Percentiles rank a stretch among this genome's conserved stretches.
phyloP scores from a whole-genome alignment of 2,329 filamentous ascomycete species.

The Monilinia fructicola region DNA sequence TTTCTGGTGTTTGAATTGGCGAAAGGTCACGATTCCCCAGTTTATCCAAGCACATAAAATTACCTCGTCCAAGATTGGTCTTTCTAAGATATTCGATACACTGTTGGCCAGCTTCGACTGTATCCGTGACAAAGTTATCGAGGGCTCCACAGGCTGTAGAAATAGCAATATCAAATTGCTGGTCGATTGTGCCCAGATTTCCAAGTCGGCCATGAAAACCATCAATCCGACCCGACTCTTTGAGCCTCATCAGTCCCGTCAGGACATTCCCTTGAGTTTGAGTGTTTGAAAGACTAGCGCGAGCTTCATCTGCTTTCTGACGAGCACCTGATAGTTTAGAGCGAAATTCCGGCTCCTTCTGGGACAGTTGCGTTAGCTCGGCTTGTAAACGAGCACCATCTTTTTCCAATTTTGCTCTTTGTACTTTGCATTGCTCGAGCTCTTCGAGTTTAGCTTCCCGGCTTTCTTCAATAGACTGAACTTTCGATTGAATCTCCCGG shows the following conservation, averaged over 20 bases:
- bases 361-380: slow-evolving; percentile 69
- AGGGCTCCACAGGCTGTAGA: slow-evolving; percentile 90
- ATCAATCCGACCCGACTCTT: slow-evolving; percentile 93
- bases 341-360: slow-evolving; percentile 79
- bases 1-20: slow-evolving; percentile 82
- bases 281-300: slow-evolving; percentile 82
- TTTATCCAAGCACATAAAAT: slow-evolving; percentile 94
- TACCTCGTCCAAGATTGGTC: slow-evolving; percentile 93
- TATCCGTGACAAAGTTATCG: slow-evolving; percentile 96
- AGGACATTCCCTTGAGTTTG: slow-evolving; percentile 93
- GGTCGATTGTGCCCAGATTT: slow-evolving; percentile 89
- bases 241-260: slow-evolving; percentile 87
- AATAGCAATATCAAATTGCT: slow-evolving; percentile 95
- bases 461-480: slow-evolving; percentile 69
- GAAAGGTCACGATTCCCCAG: slow-evolving; percentile 76
- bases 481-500: slow-evolving; percentile 79
- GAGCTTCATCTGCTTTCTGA: slow-evolving; percentile 94
- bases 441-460: slow-evolving; percentile 69
- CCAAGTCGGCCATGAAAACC: slow-evolving; percentile 95
- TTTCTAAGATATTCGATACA: slow-evolving; percentile 97
- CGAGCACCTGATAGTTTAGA: slow-evolving; percentile 83
- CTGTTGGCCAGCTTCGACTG: slow-evolving; percentile 92
- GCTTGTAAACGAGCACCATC: slow-evolving; percentile 70
- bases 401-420: slow-evolving; percentile 71
- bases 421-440: slow-evolving; percentile 70